Percentiles rank a stretch among this genome's conserved stretches.
These are phyloP conservation scores for Candida ortonii DNA, from an alignment of 805 yeast species.

Conservation along the genomic window DNA sequence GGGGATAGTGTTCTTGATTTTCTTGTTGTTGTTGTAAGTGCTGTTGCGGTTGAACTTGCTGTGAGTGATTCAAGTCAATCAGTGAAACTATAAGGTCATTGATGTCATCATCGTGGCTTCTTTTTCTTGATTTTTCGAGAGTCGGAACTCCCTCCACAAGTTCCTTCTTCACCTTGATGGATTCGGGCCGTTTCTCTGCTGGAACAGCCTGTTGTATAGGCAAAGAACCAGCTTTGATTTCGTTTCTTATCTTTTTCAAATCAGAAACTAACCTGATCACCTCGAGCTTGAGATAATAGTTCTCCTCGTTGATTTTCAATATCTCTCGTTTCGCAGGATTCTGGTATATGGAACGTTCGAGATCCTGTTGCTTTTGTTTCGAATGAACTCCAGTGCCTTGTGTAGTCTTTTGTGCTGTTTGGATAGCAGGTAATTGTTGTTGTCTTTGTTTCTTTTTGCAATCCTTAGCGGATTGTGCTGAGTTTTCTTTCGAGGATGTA, in stretches of 20 bases:
- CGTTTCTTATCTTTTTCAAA: constrained; percentile 36
- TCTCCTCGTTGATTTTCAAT: constrained; percentile 43
- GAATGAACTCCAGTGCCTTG: not conserved
- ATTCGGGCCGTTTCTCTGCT: not conserved
- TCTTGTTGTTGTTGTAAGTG: not conserved
- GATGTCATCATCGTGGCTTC: constrained; percentile 35
- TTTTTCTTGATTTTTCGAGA: constrained; percentile 16
- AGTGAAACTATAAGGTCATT: constrained; percentile 35
- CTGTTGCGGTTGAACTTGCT: constrained; percentile 14
- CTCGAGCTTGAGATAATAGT: constrained; percentile 41
- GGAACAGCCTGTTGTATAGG: no score
- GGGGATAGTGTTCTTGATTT: not conserved
- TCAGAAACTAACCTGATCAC: constrained; percentile 44
- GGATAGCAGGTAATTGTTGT: not conserved
- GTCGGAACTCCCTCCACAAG: constrained; percentile 1
- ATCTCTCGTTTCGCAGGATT: constrained; percentile 39
- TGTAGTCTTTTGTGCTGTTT: not conserved
- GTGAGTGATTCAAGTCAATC: constrained; percentile 33
- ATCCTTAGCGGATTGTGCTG: constrained; percentile 8
- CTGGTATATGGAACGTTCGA: constrained; percentile 20
- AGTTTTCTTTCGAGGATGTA: constrained; percentile 4
- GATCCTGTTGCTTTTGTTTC: constrained; percentile 5
- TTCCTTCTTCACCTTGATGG: constrained; percentile 1
- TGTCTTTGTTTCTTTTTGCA: constrained; percentile 11
- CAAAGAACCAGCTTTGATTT: no score